These are phyloP conservation scores for Fragaria iinumae DNA, from an alignment of 306 rosid species.

Conservation along the genomic window DNA sequence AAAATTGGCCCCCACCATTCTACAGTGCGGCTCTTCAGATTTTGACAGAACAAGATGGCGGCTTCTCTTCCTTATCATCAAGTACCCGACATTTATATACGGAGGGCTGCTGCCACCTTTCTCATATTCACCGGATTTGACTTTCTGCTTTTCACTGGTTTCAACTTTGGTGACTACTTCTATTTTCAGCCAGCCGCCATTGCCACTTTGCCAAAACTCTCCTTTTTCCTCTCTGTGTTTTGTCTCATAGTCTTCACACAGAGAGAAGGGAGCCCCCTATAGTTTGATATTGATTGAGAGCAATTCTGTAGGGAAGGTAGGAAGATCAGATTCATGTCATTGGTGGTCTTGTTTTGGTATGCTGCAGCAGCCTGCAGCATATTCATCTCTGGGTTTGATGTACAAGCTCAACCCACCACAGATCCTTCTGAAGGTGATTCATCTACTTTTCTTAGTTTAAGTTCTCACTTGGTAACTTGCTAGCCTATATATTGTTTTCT, in stretches of 20 bases:
- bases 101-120: background rate
- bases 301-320: background rate
- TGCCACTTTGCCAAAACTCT: too few relatives aligned
- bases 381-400: background rate
- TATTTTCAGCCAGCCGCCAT: background rate
- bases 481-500: background rate
- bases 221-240: background rate
- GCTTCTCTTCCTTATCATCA: background rate
- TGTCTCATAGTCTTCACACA: background rate
- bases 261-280: background rate
- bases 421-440: conserved; percentile 57
- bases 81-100: background rate
- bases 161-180: background rate
- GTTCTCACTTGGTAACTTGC: background rate
- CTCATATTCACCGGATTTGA: background rate
- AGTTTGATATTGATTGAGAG: background rate
- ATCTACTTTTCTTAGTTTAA: background rate
- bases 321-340: background rate
- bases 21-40: background rate
- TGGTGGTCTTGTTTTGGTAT: background rate
- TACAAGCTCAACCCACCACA: conserved; percentile 22
- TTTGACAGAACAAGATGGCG: background rate
- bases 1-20: background rate
- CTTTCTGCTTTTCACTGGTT: background rate
- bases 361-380: conserved; percentile 4